Evolutionary conservation across 345 rosid species (phyloP), one percentile per base, ranked within the genome.

Genomic region (Kernera saxatilis): DNA sequence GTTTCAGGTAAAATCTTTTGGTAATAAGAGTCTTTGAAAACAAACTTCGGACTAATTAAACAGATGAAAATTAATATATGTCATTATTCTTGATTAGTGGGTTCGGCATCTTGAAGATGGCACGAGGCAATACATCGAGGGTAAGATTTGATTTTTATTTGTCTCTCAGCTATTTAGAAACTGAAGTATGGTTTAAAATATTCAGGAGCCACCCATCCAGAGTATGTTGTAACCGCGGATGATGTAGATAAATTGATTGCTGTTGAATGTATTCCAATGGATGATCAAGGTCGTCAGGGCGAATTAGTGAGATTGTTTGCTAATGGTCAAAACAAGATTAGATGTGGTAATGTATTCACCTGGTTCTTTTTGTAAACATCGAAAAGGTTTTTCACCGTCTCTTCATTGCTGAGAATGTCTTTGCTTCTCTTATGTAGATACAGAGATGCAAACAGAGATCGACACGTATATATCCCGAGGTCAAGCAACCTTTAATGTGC

Each of bases 201-300:
- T 71, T 40, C 82, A 94, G 98, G 99, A 69, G 99, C 97, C 57
- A 91, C 99, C 48, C 88, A 89, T 83, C 99, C 99, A 32, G 98
- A 94, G 73, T 94, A 94, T 76, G 73, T 88, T 74, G 93, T 94
- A 71, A 94, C 99, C 5, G 99, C 98, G 56, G 99, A 94, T 83
- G 99, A 94, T 81, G 98, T 94, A 56, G 97, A 91, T 72, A 94
- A 88, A 76, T 39, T 89, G 74, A 91, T 94, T 82, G 95, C 97
- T 72, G 99, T 94, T 68, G 99, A 91, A 76, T 94, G 99, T 82
- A 91, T 91, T 77, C 99, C 99, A 10, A 94, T 94, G 99, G 97
- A 94, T 84, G 97, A 89, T 51, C 95, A 82, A 79, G 97, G 93
- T 50, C 92, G 70, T 69, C 99, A 94, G 98, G 97, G 98, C 35